Evolutionary conservation across 768 basidiomycete species (phyloP), one percentile per base, ranked within the genome.

Genomic region (Scleroderma citrinum): DNA sequence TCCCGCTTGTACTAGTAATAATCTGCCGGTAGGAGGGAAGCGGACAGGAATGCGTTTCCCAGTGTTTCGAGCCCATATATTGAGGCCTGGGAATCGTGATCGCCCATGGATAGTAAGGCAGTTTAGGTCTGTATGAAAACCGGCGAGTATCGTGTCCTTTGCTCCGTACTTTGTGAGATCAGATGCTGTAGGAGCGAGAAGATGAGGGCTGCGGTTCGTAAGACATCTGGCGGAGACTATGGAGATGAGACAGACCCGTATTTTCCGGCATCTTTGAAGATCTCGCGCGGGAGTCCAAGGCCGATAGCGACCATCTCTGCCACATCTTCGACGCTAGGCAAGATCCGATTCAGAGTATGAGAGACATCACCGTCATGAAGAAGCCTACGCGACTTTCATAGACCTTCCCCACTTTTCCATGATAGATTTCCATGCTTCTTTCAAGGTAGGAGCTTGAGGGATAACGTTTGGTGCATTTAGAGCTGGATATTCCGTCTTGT

Each of bases 31-130:
- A 1, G 78, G 73, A 1, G 93, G 93, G 44, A 98, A 91, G 60
- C 77, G 82, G 39, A 96, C 93, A 2, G 84, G 74, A 52, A 97
- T 90, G 13, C 90, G 83, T 63, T 88, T 92, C 26, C 94, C 94
- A 0, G 85, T 85, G 60, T 97, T 96, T 32, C 94, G 78, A 13
- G 92, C 94, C 94, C 94, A 96, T 46, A 97, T 88, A 64, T 96
- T 80, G 20, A 96, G 75, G 23, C 90, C 92, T 0, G 92, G 89
- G 66, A 86, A 92, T 51, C 87, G 77, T 6, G 85, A 90, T 26
- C 87, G 85, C 37, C 90, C 91, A 53, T 92, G 86, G 37, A 92
- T 92, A n/a, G 88, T 92, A 55, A 96, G 71, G 60, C 92, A 94
- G 61, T 96, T 96, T 49, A 97, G 80, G 63, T 97, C 93, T 1